phyloP scores from a whole-genome alignment of 2,329 filamentous ascomycete species.

The Claviceps sp. region DNA sequence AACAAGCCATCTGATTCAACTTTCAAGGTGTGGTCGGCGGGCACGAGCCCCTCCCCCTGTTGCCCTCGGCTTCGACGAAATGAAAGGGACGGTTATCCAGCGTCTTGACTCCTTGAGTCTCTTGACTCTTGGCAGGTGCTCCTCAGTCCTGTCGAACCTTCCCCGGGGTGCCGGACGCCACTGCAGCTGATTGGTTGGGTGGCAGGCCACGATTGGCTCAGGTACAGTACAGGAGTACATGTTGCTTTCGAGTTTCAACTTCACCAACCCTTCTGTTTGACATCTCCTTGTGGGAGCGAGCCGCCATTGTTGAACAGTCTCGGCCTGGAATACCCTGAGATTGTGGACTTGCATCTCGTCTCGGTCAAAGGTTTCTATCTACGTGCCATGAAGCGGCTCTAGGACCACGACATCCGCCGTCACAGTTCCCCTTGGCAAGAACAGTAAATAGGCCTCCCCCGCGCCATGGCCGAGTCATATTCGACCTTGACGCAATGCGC shows the following conservation, averaged over 20 bases:
- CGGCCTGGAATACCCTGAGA: not conserved
- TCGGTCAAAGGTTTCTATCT: no score
- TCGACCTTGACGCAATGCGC: slow-evolving; percentile 85
- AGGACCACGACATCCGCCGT: not conserved
- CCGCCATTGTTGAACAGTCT: not conserved
- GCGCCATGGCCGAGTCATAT: slow-evolving; percentile 62
- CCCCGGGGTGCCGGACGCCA: not conserved
- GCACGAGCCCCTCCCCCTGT: not conserved
- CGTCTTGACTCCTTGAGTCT: not conserved
- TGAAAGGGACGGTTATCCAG: not conserved
- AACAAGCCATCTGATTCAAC: not conserved
- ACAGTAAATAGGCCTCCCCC: not conserved
- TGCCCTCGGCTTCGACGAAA: not conserved
- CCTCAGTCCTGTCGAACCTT: not conserved
- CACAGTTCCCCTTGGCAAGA: not conserved
- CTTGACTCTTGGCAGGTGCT: not conserved
- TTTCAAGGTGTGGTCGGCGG: not conserved
- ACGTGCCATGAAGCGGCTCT: not conserved
- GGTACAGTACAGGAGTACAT: no score
- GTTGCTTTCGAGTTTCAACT: slow-evolving; percentile 1
- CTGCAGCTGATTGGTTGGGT: not conserved
- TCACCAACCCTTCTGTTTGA: not conserved
- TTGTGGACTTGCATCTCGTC: not conserved
- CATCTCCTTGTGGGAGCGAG: not conserved
- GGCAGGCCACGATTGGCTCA: not conserved